Evolutionary conservation across 192 early-diverging fungal genomes (phyloP).

Genomic region (Rhizophlyctis rosea): DNA sequence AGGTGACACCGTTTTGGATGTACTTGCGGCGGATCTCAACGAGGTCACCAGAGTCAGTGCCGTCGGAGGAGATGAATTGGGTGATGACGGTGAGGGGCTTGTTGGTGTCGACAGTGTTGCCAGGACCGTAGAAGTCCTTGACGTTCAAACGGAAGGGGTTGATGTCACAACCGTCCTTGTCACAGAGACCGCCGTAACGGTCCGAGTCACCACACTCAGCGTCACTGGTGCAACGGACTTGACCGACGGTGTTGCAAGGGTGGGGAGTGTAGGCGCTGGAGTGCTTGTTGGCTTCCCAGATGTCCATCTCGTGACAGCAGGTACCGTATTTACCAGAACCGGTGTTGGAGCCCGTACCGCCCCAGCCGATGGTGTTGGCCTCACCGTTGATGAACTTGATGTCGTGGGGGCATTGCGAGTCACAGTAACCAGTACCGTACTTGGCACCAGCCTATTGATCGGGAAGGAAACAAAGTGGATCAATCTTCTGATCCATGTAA

Average conservation of each 20-base stretch:
- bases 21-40: constrained; percentile 32
- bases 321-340: constrained; percentile 16
- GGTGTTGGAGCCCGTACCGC: constrained; percentile 14
- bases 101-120: constrained; percentile 33
- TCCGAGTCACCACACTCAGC: constrained; percentile 28
- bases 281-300: constrained; percentile 42
- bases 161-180: constrained; percentile 43
- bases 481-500: no score
- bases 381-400: constrained; percentile 37
- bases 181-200: constrained; percentile 29
- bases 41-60: constrained; percentile 33
- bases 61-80: constrained; percentile 38
- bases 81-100: constrained; percentile 41
- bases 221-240: constrained; percentile 10
- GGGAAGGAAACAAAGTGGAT: no score
- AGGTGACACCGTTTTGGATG: constrained; percentile 31
- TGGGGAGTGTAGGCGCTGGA: constrained; percentile 34
- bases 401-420: constrained; percentile 43
- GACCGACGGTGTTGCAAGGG: constrained; percentile 23
- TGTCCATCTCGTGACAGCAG: constrained; percentile 39
- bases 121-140: constrained; percentile 34
- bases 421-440: constrained; percentile 41
- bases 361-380: constrained; percentile 24
- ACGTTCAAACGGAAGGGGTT: constrained; percentile 38
- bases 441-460: constrained; percentile 39